Base-by-base conservation (phyloP, 1,284 basidiomycete genomes). In the Amylostereum areolatum region DNA sequence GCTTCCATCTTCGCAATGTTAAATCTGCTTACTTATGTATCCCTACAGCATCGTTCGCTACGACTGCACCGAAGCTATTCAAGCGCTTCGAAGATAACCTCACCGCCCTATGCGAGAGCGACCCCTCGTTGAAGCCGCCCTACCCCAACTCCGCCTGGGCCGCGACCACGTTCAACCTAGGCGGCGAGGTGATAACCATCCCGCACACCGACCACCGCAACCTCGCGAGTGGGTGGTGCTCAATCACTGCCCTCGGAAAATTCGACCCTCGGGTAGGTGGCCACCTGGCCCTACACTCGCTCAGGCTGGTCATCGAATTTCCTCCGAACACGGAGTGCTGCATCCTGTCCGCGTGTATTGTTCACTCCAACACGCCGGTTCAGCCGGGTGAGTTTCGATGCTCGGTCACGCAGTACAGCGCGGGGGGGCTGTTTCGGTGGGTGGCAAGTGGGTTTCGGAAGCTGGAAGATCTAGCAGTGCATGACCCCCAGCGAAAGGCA, bases 201-300 rank as follows among this genome's bases (percentile, higher is more conserved):
- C 31, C 27, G 11, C 57, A 64, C 47, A 43, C 43, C 11, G 61
- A 66, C 44, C 10, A 11, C 6, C 4, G 10, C 5, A 65, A 65
- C 46, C 30, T 51, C 1, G 43, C 59, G 0, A 46, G 42, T 34
- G 56, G 60, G 0, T 47, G 48, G 43, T 51, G 49, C 45, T 24
- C 35, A 4, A 31, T 51, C 7, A 46, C 45, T 2, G 35, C 49
- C 4, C 24, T 42, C 29, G 49, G 49, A 3, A 24, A 36, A 29
- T 51, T 40, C 37, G 28, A 51, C 31, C 45, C 34, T 28, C 34
- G 33, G 12, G 36, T 4, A 2, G 49, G 49, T 11, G 49, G 49
- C 29, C 45, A 51, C 31, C 37, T 51, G 6, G 29, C 42, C 3
- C n/a, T 51, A 9, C 43, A 25, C 10, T 35, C 46, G 18, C 36